These are phyloP conservation scores for Chalciporus sphaerocephalus DNA, from an alignment of 768 basidiomycete species.

Conservation along the genomic window DNA sequence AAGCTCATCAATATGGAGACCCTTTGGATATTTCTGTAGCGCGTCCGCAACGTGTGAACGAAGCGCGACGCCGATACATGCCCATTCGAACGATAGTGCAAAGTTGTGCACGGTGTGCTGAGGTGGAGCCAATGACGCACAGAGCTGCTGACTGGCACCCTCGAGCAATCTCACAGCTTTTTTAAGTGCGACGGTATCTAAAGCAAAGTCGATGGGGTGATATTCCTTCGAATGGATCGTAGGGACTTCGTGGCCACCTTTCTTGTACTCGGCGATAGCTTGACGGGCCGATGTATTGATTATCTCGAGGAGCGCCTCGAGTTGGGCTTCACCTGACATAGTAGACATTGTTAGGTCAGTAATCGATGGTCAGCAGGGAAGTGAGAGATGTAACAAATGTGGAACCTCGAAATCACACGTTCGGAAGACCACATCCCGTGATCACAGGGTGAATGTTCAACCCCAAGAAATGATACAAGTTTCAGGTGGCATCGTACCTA, in stretches of 20 bases:
- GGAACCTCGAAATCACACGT: neutral
- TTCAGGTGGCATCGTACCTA: too few relatives aligned
- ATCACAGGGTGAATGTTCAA: too few relatives aligned
- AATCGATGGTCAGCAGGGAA: neutral
- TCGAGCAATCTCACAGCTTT: conserved; percentile 27
- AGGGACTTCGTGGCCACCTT: conserved; percentile 18
- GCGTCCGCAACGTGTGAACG: conserved; percentile 27
- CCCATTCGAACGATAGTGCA: conserved; percentile 24
- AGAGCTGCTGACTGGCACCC: conserved; percentile 26
- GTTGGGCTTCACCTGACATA: conserved; percentile 27
- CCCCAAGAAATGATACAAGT: too few relatives aligned
- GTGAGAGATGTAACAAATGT: neutral
- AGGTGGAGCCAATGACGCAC: conserved; percentile 26
- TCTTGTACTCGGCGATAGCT: conserved; percentile 26
- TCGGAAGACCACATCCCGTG: too few relatives aligned
- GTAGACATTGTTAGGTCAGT: neutral
- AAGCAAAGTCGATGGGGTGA: conserved; percentile 23
- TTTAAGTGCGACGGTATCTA: conserved; percentile 19
- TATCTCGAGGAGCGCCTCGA: conserved; percentile 29
- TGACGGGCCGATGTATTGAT: conserved; percentile 28
- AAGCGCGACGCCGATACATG: conserved; percentile 23
- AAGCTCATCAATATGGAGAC: conserved; percentile 27
- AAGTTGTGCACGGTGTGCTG: conserved; percentile 27
- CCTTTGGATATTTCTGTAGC: conserved; percentile 23
- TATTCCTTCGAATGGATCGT: conserved; percentile 20